phyloP scores from a whole-genome alignment of 2,329 filamentous ascomycete genomes.

The Sclerotinia glacialis region DNA sequence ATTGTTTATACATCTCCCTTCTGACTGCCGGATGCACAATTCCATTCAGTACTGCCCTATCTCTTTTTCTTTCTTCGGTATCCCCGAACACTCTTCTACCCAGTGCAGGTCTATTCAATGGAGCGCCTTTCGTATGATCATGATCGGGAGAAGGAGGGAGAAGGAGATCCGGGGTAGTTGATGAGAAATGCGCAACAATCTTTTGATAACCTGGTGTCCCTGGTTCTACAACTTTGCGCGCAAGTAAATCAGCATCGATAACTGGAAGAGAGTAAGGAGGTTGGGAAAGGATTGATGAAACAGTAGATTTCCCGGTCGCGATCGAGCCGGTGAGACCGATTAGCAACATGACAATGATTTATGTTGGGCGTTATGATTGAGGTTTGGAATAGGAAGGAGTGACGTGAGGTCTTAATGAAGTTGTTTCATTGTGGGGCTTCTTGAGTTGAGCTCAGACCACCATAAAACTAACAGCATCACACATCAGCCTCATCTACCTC shows the following conservation, averaged over 20 bases:
- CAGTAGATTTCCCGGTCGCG: conserved; percentile 96
- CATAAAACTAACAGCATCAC: background rate
- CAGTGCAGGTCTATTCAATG: conserved; percentile 81
- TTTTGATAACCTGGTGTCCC: conserved; percentile 79
- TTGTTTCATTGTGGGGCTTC: background rate
- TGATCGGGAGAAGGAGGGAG: conserved; percentile 55
- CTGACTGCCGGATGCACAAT: conserved; percentile 94
- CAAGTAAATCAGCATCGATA: conserved; percentile 90
- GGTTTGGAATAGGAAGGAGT: conserved; percentile 9
- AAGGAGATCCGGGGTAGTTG: conserved; percentile 82
- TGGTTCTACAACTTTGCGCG: conserved; percentile 90
- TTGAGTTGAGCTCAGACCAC: background rate
- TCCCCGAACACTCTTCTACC: conserved; percentile 84
- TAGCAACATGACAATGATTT: conserved; percentile 66
- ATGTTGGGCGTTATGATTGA: background rate
- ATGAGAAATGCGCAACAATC: conserved; percentile 77
- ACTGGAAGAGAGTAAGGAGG: conserved; percentile 84
- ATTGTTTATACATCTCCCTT: conserved; percentile 71
- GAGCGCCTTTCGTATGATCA: conserved; percentile 62
- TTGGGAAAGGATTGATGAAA: conserved; percentile 75
- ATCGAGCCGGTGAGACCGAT: conserved; percentile 96
- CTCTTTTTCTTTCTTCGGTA: conserved; percentile 63
- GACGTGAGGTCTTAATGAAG: background rate
- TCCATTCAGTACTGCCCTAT: conserved; percentile 75
- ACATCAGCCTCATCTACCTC: background rate